Base-by-base conservation (phyloP, 2,329 filamentous ascomycete genomes). In the Alternaria panax region DNA sequence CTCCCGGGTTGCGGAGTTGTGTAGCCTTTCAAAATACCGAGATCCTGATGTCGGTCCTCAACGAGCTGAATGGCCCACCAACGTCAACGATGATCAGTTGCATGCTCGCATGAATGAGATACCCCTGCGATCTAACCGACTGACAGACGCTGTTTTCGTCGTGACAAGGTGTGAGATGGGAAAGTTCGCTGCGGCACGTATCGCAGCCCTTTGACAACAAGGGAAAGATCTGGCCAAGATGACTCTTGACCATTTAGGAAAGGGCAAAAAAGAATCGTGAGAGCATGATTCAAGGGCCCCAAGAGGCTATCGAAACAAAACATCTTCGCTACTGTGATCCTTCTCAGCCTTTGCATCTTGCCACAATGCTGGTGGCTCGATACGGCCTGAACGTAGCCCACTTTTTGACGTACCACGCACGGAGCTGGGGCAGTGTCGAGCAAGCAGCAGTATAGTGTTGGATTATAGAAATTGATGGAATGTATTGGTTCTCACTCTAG, bases 361-460 rank as follows among this genome's bases (percentile, higher is more conserved):
- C 89, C 40, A 84, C 84, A 8, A 86, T 85, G 6, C 88, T 88
- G 27, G 82, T 90, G 22, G 83, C 86, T 2, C 30, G 30, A 14
- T 34, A 34, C 9, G 30, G 92, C 62, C 85, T 92, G 76, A 87
- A 87, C 34, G 92, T 92, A 76, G 86, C 92, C 79, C 90, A 87
- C 77, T 83, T 93, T 14, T 34, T 34, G 30, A 34, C 16, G 30
- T 14, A 34, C 16, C 30, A 34, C 16, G 12, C 30, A 34, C 30
- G 30, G 12, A 34, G 30, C 30, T 34, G 30, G 30, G 30, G 30
- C 12, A 34, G 30, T 14, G 16, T 34, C 30, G 30, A 34, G 30
- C 30, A 34, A n/a, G n/a, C 32, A n/a, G 5, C 7, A 27, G 25
- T 27, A 27, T 27, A 27, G 25, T 27, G 25, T 5, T 27, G 7